Conservation (phyloP, 257 asterid genomes). For the Oldenlandia corymbosa region DNA sequence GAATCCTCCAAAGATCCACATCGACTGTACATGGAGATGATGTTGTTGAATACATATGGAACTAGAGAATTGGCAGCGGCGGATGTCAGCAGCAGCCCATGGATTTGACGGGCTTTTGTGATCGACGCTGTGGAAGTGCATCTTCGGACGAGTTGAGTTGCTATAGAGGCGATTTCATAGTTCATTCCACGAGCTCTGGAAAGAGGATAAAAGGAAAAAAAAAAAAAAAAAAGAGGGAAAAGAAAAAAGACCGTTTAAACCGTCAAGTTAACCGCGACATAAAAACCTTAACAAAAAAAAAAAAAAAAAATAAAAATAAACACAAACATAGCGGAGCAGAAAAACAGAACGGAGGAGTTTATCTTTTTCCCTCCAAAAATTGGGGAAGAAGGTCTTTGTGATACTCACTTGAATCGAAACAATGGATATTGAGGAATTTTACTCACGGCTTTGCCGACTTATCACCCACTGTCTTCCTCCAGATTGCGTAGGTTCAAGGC, state of each 20-base stretch:
- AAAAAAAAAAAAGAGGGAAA: too few species aligned
- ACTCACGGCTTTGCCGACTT: constrained; percentile 42
- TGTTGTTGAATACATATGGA: constrained; percentile 55
- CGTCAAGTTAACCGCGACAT: background rate
- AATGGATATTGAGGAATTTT: constrained; percentile 16
- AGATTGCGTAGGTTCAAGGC: constrained; percentile 29
- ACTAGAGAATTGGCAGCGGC: constrained; percentile 18
- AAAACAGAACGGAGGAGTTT: too few species aligned
- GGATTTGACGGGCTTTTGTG: constrained; percentile 62
- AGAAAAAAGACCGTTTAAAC: background rate
- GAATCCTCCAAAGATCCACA: constrained; percentile 52
- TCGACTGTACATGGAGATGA: constrained; percentile 67
- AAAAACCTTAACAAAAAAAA: background rate
- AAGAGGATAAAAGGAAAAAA: too few species aligned
- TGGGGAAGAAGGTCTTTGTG: background rate
- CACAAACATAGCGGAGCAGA: too few species aligned
- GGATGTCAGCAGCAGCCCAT: constrained; percentile 60
- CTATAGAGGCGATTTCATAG: constrained; percentile 37
- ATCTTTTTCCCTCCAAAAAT: background rate
- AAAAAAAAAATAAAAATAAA: background rate
- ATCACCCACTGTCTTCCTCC: constrained; percentile 39
- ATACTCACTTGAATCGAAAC: too few species aligned
- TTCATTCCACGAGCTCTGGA: constrained; percentile 48
- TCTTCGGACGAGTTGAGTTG: constrained; percentile 38
- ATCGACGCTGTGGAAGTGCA: constrained; percentile 52